Base-by-base conservation (phyloP, 2,329 filamentous ascomycete species). In the Botrytis fragariae region DNA sequence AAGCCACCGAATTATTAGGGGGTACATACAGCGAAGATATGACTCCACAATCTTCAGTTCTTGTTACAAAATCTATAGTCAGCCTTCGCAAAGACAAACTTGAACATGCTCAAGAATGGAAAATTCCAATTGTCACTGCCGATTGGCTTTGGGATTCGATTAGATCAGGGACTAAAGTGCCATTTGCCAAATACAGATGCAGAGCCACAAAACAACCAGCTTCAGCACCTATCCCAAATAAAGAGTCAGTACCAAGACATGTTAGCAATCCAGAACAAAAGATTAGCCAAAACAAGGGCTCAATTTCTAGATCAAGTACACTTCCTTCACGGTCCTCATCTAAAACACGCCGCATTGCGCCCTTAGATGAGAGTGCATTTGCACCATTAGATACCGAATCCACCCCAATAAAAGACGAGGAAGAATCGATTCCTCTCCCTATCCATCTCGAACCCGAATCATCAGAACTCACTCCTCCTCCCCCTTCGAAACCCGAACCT, bases 61-160 rank as follows among this genome's bases (percentile, higher is more conserved):
- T 99, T 4, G 83, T 99, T n/a, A 73, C 86, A 85, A 81, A 82
- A 59, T 84, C 85, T 1, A 86, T 83, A 60, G 79, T 81, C 39
- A 81, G 74, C 80, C 62, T 94, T 83, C 84, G 88, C 81, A 87
- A 85, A 73, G 92, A 96, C 76, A 99, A 99, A 82, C 84, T 96
- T 29, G 89, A 91, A 62, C 91, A 93, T 79, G 94, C 94, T 0
- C 81, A 89, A 14, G 87, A 91, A 77, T 93, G 93, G 86, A 87
- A 87, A 7, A 91, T 98, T 18, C 93, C 94, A 2, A 89, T 95
- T n/a, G 92, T 98, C 18, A 88, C 88, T 12, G 88, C 89, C 29
- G 88, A 91, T 35, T 99, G 96, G 96, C 85, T 99, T 4, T 96
- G 93, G 91, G 87, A 91, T 69, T 96, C 92, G 76, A 90, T 98